A percentile compares a stretch with the other conserved stretches of the same genome.
phyloP scores from a whole-genome alignment of 495 filamentous ascomycete genomes.

The Daldinia loculata region DNA sequence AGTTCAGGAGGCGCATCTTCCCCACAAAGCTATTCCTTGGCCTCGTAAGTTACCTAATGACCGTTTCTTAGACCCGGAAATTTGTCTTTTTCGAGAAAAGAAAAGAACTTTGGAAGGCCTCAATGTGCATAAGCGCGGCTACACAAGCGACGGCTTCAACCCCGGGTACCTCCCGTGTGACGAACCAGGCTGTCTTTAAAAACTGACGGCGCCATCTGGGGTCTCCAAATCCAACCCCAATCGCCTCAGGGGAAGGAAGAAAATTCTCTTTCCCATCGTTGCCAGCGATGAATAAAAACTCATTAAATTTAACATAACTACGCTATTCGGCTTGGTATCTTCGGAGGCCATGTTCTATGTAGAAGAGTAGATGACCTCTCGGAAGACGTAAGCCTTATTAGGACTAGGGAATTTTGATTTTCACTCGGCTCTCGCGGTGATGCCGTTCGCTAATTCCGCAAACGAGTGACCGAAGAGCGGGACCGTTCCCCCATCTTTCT shows the following conservation, averaged over 20 bases:
- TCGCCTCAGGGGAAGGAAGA: background rate
- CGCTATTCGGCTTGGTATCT: background rate
- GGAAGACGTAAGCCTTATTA: background rate
- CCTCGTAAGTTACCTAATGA: slow-evolving; percentile 1
- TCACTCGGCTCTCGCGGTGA: background rate
- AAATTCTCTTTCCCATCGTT: background rate
- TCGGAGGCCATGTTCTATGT: background rate
- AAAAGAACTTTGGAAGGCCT: background rate
- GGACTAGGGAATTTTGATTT: background rate
- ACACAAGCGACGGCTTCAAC: background rate
- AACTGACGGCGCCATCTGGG: background rate
- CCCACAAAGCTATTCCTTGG: slow-evolving; percentile 16
- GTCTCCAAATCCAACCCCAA: slow-evolving; percentile 22
- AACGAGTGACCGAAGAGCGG: slow-evolving; percentile 22
- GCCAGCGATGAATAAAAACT: background rate
- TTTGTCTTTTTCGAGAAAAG: slow-evolving; percentile 9
- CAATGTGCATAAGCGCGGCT: slow-evolving; percentile 15
- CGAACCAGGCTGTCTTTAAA: background rate
- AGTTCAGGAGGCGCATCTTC: background rate
- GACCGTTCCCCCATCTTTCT: slow-evolving; percentile 22
- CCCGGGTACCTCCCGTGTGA: background rate
- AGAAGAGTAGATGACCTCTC: background rate
- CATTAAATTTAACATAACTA: background rate
- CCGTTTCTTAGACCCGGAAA: slow-evolving; percentile 13
- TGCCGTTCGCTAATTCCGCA: slow-evolving; percentile 14